Conservation (phyloP, 176 grass and related monocot species). For the Oryza glumipatula region DNA sequence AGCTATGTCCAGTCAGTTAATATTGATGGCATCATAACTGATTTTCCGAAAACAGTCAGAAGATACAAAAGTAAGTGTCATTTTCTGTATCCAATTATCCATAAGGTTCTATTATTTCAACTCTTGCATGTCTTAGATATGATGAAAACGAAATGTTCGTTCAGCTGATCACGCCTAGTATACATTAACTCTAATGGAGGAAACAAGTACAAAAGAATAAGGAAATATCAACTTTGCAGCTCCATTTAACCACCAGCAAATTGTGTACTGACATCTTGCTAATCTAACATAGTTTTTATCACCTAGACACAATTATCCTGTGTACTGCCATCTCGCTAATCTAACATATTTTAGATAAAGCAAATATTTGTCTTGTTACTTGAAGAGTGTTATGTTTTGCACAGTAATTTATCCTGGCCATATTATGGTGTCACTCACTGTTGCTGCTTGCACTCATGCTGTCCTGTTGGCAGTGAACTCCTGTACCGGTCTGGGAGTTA, state of each 20-base stretch:
- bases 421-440: neutral
- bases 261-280: neutral
- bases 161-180: neutral
- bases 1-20: constrained; percentile 47
- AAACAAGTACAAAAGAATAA: neutral
- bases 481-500: constrained; percentile 45
- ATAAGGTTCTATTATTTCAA: neutral
- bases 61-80: constrained; percentile 73
- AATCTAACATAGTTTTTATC: no score
- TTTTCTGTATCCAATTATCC: neutral
- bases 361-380: no score
- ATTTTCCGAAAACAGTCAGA: constrained; percentile 73
- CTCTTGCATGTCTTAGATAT: neutral
- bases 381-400: no score
- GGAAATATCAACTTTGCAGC: neutral
- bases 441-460: neutral
- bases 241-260: neutral
- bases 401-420: neutral
- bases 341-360: no score
- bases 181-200: neutral
- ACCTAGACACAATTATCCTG: no score
- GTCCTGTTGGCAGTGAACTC: constrained; percentile 55
- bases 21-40: constrained; percentile 75
- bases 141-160: neutral
- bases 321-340: no score